A percentile compares a stretch with the other conserved stretches of the same genome.
These are phyloP conservation scores for Krasilnikovozyma curviuscula DNA, from an alignment of 768 basidiomycete species.

Conservation along the genomic window DNA sequence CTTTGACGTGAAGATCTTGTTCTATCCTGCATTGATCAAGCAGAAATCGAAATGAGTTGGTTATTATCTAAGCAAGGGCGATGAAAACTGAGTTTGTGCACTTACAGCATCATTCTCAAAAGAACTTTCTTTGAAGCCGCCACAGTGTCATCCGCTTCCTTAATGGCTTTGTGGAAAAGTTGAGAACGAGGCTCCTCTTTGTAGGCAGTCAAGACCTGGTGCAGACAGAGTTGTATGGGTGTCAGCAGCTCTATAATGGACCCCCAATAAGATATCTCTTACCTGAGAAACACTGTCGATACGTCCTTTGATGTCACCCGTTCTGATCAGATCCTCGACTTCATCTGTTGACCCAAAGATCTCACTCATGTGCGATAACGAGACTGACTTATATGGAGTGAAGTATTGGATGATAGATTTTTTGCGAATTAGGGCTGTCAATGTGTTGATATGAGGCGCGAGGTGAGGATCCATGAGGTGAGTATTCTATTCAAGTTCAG, in stretches of 20 bases:
- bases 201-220: conserved; percentile 57
- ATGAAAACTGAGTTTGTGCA: too few relatives aligned
- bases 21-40: too few relatives aligned
- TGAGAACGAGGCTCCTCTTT: conserved; percentile 59
- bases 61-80: too few relatives aligned
- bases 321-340: conserved; percentile 53
- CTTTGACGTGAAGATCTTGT: too few relatives aligned
- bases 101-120: conserved; percentile 66
- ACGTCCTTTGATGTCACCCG: conserved; percentile 55
- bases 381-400: conserved; percentile 69
- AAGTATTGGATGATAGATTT: conserved; percentile 73
- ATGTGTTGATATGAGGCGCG: conserved; percentile 40
- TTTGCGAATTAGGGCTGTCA: conserved; percentile 52
- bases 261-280: not conserved
- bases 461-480: conserved; percentile 65
- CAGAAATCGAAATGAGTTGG: too few relatives aligned
- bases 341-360: conserved; percentile 69
- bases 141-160: conserved; percentile 51
- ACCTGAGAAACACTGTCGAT: conserved; percentile 51
- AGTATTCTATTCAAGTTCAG: too few relatives aligned
- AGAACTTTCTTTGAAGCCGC: conserved; percentile 55
- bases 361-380: conserved; percentile 58
- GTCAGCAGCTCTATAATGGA: not conserved
- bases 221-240: not conserved
- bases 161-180: conserved; percentile 54